Conservation (phyloP, 176 grass and related monocot species). For the Chloris gayana region DNA sequence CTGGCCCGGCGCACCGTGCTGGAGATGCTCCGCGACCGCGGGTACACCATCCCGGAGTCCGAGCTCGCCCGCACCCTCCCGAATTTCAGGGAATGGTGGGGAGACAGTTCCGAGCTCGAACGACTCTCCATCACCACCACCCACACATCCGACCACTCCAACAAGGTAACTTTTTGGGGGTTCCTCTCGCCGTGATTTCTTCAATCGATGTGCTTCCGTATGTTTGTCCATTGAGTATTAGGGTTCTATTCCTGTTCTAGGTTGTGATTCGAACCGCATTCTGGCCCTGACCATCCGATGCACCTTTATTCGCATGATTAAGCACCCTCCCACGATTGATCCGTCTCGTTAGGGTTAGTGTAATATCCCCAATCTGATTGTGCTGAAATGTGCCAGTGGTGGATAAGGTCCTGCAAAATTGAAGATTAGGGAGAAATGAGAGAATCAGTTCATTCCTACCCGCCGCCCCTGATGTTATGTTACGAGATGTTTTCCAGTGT, state of each 20-base stretch:
- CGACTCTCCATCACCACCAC: slow-evolving; percentile 59
- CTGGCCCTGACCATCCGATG: not conserved
- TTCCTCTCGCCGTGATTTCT: not conserved
- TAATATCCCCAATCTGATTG: not conserved
- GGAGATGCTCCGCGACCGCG: slow-evolving; percentile 92
- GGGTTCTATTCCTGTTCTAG: slow-evolving; percentile 12
- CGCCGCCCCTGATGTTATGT: not conserved
- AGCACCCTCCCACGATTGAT: not conserved
- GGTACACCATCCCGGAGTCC: slow-evolving; percentile 51
- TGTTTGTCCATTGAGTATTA: not conserved
- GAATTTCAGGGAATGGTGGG: slow-evolving; percentile 79
- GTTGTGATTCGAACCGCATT: not conserved
- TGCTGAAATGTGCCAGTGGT: not conserved
- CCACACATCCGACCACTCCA: slow-evolving; percentile 51
- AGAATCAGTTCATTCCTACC: not conserved
- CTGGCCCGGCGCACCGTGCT: slow-evolving; percentile 80
- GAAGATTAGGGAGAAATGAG: not conserved
- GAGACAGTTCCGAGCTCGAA: slow-evolving; percentile 38
- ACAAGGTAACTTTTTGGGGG: slow-evolving; percentile 46
- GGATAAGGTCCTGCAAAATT: not conserved
- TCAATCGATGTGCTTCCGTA: not conserved
- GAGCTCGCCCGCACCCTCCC: slow-evolving; percentile 64
- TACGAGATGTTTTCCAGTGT: not conserved
- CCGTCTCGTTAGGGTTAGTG: not conserved
- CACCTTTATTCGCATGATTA: not conserved